Evolutionary conservation across 768 basidiomycete species (phyloP), one percentile per base, ranked within the genome.

Genomic region (Collybiopsis confluens): DNA sequence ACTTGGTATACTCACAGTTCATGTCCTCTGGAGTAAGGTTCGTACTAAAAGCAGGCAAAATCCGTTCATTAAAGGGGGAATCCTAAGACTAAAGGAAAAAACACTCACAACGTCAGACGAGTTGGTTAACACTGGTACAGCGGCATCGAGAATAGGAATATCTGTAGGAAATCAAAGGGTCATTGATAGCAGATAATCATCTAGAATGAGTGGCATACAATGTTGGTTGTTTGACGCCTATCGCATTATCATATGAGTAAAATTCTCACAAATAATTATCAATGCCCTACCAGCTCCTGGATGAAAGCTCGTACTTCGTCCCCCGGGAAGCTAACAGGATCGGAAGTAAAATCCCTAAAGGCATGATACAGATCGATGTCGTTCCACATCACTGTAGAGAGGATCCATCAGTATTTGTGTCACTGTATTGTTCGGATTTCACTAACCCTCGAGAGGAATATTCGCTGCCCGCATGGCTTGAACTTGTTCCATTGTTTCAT

Each of bases 291-390:
- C 63, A 88, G 64, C 52, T 80, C 75, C 33, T 63, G 61, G 38
- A 83, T 85, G 61, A 86, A 86, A 43, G 63, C 61, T 23, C 68
- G 66, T 60, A 86, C 67, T 56, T 82, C 78, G 16, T 78, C 73
- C 15, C 63, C 68, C 4, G 86, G 81, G 71, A 81, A 89, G 41
- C 71, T 77, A 26, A 81, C 76, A 11, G 85, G 85, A 62, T 88
- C 86, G 6, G 76, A 67, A 4, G 87, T 89, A 58, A 88, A 87
- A 65, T 86, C 86, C 15, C 87, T 75, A 33, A 77, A 71, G 24
- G 84, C 79, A 59, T 86, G 81, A 59, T 86, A 88, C 49, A 88
- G 57, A 66, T 89, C 86, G 56, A 89, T 86, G 58, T 88, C 87
- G 61, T 85, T 88, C 87, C 87, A 89, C 76, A 86, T 86, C 41